Evolutionary conservation across 257 asterid species (phyloP), one percentile per base, ranked within the genome.

Genomic region (Nicotiana undulata): DNA sequence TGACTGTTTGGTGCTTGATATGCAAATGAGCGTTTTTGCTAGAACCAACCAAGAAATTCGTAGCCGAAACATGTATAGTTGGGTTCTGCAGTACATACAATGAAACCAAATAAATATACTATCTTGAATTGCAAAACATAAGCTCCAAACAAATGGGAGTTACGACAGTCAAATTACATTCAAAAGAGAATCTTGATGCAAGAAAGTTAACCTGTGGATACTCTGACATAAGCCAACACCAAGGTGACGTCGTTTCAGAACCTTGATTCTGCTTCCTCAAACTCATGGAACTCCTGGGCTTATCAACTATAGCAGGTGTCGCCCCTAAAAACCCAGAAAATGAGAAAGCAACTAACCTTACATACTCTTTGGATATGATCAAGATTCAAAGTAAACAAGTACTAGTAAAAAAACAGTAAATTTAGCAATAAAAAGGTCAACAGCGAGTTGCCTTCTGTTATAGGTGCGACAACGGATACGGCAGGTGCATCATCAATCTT

Each of bases 181-280:
- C 65, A 20, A 70, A 55, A 67, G 6, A 37, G 12, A 59, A 2
- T 58, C 72, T 24, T 51, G 20, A 65, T 46, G 58, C 56, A 59
- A 12, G 37, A 44, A 44, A 82, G 64, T 51, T 79, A 79, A 93
- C 98, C 98, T 88, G 94, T 2, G 91, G 86, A 13, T 90, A 77
- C 87, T 89, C 90, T 5, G 98, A 67, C 58, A 93, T 87, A 77
- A 93, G 93, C 86, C 91, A 88, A 82, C 97, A 88, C 98, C 98
- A 93, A 24, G 98, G 97, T 2, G 93, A 79, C 22, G 85, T 79
- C 15, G 88, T 89, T 75, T 92, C 91, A 66, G 55, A 84, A 64
- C 88, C 89, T 81, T 84, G 92, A 63, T 82, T 83, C 65, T 83
- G 89, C 86, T 93, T 91, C 93, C 90, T 87, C 68, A 90, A 82